Percentiles rank a stretch among this genome's conserved stretches.
These are phyloP conservation scores for Citrullus colocynthis DNA, from an alignment of 306 rosid species.

Conservation along the genomic window DNA sequence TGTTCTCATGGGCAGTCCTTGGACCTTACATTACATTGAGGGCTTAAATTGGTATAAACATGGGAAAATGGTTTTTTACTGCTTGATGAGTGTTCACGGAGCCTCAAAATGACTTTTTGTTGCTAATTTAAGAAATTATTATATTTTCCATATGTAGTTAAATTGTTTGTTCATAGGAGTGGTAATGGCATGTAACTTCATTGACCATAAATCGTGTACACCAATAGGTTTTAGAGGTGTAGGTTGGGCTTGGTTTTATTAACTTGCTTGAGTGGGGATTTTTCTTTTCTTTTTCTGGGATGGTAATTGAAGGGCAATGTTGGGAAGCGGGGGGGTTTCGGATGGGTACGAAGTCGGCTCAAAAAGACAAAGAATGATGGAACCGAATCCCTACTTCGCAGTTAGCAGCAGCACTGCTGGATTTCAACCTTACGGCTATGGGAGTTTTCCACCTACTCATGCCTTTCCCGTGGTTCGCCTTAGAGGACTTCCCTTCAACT, in stretches of 20 bases:
- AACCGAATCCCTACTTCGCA: constrained; percentile 99
- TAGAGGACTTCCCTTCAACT: constrained; percentile 97
- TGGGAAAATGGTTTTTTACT: background rate
- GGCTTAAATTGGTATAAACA: background rate
- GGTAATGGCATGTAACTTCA: constrained; percentile 25
- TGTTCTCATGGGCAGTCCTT: background rate
- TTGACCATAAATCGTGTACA: background rate
- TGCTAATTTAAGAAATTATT: background rate
- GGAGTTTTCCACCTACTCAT: constrained; percentile 29
- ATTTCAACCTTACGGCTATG: constrained; percentile 38
- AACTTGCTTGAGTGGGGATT: constrained; percentile 95
- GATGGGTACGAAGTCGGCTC: constrained; percentile 99
- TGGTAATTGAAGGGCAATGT: constrained; percentile 95
- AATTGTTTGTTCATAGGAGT: background rate
- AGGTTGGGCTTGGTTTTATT: constrained; percentile 96
- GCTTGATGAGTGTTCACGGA: background rate
- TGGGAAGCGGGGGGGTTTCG: constrained; percentile 99
- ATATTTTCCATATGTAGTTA: background rate
- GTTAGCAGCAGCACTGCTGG: constrained; percentile 73
- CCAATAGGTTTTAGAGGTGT: constrained; percentile 48
- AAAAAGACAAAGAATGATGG: constrained; percentile 99
- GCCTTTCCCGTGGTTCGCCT: constrained; percentile 93
- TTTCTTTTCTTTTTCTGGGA: constrained; percentile 47
- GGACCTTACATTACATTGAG: background rate
- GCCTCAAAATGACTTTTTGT: background rate